Base-by-base conservation (phyloP, 2,329 filamentous ascomycete genomes). In the Westerdykella sp. region DNA sequence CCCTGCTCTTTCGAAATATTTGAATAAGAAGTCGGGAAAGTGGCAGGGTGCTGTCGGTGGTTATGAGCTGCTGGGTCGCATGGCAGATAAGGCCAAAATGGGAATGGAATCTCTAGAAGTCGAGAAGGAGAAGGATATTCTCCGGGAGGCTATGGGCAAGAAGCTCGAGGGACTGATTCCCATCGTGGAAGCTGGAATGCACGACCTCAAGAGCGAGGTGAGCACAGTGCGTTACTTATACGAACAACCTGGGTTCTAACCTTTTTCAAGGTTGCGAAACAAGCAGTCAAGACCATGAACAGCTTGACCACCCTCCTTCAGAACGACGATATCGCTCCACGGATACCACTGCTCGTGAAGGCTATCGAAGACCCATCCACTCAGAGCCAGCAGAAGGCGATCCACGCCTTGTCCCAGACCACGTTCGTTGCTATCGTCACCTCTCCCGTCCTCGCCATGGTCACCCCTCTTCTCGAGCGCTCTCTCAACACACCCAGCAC, bases 381-480 rank as follows among this genome's bases (percentile, higher is more conserved):
- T 12, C 82, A 94, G 68, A 88, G 85, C 22, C 78, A 94, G 43
- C 87, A 95, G 66, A 96, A 96, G 74, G 90, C 93, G 25, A 97
- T 98, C 53, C 93, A 96, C 63, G 93, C 90, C 37, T 77, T 98
- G 37, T 96, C 90, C 4, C 88, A 95, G 73, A 98, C 93, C 10
- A 98, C 93, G n/a, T 98, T 98, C 56, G 93, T 98, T 41, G 90
- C 93, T 43, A 79, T 95, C 51, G 93, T 98, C 56, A 96, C 89
- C 11, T 96, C 91, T 7, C 93, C 93, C 9, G 91, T 97, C 5
- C 80, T 98, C 45, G 93, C 93, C 14, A 81, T 98, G 43, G 78
- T 98, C 43, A 98, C 93, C 1, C 93, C 93, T 37, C 84, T 97
- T 55, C 81, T 98, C 22, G 93, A 97, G 72, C 85, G 93, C 56